These are phyloP conservation scores for Talaromyces islandicus DNA, from an alignment of 2,329 filamentous ascomycete genomes.

Conservation along the genomic window DNA sequence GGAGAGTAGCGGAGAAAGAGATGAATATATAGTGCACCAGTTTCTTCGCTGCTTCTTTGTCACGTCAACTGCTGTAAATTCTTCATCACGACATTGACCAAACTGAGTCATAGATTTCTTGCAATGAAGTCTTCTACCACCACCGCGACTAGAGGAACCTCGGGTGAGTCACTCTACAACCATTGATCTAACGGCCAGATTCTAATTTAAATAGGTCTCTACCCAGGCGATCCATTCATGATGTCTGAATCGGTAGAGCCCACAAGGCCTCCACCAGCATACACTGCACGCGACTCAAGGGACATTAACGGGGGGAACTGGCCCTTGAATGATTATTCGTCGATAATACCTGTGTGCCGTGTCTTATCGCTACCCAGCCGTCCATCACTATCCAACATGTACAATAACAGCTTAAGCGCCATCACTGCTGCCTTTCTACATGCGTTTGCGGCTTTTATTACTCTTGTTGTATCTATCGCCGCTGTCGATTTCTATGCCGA, in stretches of 20 bases:
- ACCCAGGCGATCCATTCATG: background rate
- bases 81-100: background rate
- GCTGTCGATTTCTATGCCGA: background rate
- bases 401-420: background rate
- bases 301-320: background rate
- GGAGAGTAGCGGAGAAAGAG: background rate
- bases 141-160: background rate
- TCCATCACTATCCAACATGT: background rate
- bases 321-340: background rate
- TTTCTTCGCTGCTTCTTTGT: background rate
- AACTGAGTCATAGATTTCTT: background rate
- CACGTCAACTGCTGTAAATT: background rate
- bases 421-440: background rate
- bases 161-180: background rate
- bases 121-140: background rate
- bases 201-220: background rate
- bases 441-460: background rate
- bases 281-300: background rate
- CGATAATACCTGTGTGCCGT: background rate
- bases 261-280: background rate
- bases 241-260: background rate
- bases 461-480: background rate
- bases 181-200: no score
- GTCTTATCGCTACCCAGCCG: background rate
- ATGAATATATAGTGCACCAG: background rate